A percentile compares a stretch with the other conserved stretches of the same genome.
These are phyloP conservation scores for Suillus americanus DNA, from an alignment of 768 basidiomycete species.

Conservation along the genomic window DNA sequence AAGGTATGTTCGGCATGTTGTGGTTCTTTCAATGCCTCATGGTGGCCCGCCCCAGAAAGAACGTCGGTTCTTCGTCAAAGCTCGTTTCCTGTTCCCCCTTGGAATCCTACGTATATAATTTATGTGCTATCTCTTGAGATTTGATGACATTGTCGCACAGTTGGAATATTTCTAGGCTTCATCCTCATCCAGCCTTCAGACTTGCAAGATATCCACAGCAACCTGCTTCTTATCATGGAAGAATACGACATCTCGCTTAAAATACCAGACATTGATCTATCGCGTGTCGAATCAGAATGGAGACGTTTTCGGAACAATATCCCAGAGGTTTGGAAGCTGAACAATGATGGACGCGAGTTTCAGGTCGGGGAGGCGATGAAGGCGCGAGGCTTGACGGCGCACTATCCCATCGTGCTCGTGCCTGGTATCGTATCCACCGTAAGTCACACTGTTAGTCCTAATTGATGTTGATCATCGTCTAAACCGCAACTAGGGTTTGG, in stretches of 20 bases:
- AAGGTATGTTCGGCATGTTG: constrained; percentile 13
- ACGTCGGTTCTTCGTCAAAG: constrained; percentile 24
- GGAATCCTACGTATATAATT: constrained; percentile 58
- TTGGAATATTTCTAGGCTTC: constrained; percentile 65
- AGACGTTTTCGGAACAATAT: constrained; percentile 61
- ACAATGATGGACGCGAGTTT: constrained; percentile 78
- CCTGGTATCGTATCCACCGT: constrained; percentile 91
- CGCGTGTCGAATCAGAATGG: constrained; percentile 74
- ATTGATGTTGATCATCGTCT: not conserved
- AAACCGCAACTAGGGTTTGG: constrained; percentile 57
- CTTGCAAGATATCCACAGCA: constrained; percentile 66
- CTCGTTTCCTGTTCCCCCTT: constrained; percentile 66
- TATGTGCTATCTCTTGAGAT: constrained; percentile 1
- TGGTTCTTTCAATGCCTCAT: not conserved
- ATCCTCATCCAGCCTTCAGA: constrained; percentile 65
- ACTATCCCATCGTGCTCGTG: constrained; percentile 81
- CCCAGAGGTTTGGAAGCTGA: constrained; percentile 82
- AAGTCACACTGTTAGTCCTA: constrained; percentile 20
- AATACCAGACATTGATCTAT: constrained; percentile 64
- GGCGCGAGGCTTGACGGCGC: constrained; percentile 60
- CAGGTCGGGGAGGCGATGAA: constrained; percentile 70
- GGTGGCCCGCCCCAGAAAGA: constrained; percentile 10
- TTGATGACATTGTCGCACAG: constrained; percentile 33
- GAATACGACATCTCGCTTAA: constrained; percentile 68
- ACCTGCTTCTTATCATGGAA: constrained; percentile 63